Evolutionary conservation across 305 asterid species (phyloP), one percentile per base, ranked within the genome.

Genomic region (Withania somnifera): DNA sequence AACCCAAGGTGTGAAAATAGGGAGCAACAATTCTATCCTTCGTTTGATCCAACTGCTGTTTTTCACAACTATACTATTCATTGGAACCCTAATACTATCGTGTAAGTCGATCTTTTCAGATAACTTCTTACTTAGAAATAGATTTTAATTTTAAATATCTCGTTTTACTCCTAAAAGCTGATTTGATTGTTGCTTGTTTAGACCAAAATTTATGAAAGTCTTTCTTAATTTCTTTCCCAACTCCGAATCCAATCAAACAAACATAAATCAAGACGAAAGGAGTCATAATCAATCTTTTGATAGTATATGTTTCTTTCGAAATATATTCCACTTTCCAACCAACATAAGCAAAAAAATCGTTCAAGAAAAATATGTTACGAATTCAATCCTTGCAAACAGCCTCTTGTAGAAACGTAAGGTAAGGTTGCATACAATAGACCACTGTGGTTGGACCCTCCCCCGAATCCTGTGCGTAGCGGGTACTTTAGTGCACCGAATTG

Each of bases 21-120:
- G 76, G 97, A 93, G 79, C 92, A 86, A 51, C 97, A 90, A 80
- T 90, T 91, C 38, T 85, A 89, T 45, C 92, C 89, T 0, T 90
- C 93, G 97, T 93, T 93, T 83, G 93, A 93, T 78, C 97, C 97
- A 28, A 81, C 93, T 0, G 87, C 86, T 0, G 93, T 87, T 84
- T 91, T 83, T 87, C 96, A 91, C 87, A 91, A 91, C 82, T 93
- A 91, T 82, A 91, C 96, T 60, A 88, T 93, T 73, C 91, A 85
- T 45, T 93, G 97, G 96, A 88, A 83, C 67, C 90, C 90, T 6
- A 83, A 86, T 8, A 81, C 79, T 2, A 82, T 90, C 38, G 90
- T 89, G 96, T 90, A 90, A 88, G 91, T 82, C 61, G 36, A 47
- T 51, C 80, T 84, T 40, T 40, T 13, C 0, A 20, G 34, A 40